phyloP scores from a whole-genome alignment of 2,329 filamentous ascomycete species.

The Sordariomycetes sp. region DNA sequence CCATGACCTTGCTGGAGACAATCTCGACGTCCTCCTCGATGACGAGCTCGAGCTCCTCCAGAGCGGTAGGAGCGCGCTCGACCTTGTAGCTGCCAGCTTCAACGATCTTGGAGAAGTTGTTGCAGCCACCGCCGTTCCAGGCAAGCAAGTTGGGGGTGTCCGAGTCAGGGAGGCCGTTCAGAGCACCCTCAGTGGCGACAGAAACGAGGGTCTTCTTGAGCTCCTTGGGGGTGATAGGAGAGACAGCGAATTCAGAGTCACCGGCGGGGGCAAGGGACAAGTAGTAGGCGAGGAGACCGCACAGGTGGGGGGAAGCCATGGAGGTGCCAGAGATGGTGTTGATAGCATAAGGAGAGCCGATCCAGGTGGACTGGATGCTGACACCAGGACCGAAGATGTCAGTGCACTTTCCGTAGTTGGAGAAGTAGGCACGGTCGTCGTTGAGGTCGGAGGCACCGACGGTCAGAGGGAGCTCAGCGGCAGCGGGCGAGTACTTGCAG shows the following conservation, averaged over 20 bases:
- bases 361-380: conserved; percentile 98
- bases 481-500: conserved; percentile 97
- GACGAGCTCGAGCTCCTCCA: conserved; percentile 52
- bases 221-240: conserved; percentile 83
- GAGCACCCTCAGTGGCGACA: conserved; percentile 69
- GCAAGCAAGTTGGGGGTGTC: conserved; percentile 92
- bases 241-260: conserved; percentile 87
- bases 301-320: conserved; percentile 97
- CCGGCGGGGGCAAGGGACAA: conserved; percentile 86
- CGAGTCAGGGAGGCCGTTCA: conserved; percentile 66
- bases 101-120: conserved; percentile 82
- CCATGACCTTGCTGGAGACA: conserved; percentile 44
- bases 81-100: conserved; percentile 62
- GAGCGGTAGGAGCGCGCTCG: conserved; percentile 33
- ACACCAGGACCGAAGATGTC: conserved; percentile 98
- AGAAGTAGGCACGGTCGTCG: conserved; percentile 98
- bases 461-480: conserved; percentile 79
- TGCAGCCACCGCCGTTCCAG: conserved; percentile 95
- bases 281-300: conserved; percentile 94
- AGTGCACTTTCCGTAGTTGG: conserved; percentile 99
- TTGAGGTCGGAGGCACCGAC: conserved; percentile 90
- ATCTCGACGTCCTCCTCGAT: conserved; percentile 54
- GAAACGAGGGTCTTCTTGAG: conserved; percentile 82
- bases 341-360: conserved; percentile 87
- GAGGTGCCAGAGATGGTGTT: conserved; percentile 99